Evolutionary conservation across 1,284 basidiomycete species (phyloP).

Genomic region (Ustilago esculenta): DNA sequence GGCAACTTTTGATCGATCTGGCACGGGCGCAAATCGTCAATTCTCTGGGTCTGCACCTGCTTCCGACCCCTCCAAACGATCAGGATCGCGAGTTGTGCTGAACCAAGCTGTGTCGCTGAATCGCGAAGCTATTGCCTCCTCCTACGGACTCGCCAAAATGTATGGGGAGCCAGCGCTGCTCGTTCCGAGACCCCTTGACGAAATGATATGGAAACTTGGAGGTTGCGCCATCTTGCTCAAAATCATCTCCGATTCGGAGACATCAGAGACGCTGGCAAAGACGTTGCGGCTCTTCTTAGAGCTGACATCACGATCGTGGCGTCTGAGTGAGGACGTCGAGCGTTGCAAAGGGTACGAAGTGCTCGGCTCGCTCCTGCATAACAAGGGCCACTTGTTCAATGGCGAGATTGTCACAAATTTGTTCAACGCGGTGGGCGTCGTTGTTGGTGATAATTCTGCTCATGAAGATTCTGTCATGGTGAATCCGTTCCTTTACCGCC

Average conservation of each 20-base stretch:
- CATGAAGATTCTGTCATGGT: slow-evolving; percentile 72
- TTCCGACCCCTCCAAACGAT: slow-evolving; percentile 21
- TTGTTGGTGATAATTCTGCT: slow-evolving; percentile 70
- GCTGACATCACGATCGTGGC: slow-evolving; percentile 83
- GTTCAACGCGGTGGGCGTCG: slow-evolving; percentile 84
- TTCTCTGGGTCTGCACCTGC: background rate
- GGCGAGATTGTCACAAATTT: slow-evolving; percentile 79
- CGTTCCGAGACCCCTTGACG: slow-evolving; percentile 76
- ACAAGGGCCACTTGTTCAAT: slow-evolving; percentile 80
- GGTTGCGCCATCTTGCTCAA: slow-evolving; percentile 80
- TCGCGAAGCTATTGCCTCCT: slow-evolving; percentile 39
- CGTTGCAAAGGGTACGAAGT: slow-evolving; percentile 75
- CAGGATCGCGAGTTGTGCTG: slow-evolving; percentile 40
- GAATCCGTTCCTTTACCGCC: slow-evolving; percentile 82
- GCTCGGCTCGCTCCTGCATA: slow-evolving; percentile 77
- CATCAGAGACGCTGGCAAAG: slow-evolving; percentile 77
- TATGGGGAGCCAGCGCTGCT: slow-evolving; percentile 70
- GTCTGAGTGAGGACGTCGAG: slow-evolving; percentile 67
- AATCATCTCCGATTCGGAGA: slow-evolving; percentile 72
- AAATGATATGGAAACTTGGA: slow-evolving; percentile 82
- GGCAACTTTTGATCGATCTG: slow-evolving; percentile 25
- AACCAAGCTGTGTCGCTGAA: slow-evolving; percentile 50
- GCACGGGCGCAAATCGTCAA: background rate
- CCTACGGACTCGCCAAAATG: slow-evolving; percentile 48
- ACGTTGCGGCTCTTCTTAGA: slow-evolving; percentile 80